Evolutionary conservation across 2,329 filamentous ascomycete genomes (phyloP), one percentile per base, ranked within the genome.

Genomic region (Microcera coccophila): DNA sequence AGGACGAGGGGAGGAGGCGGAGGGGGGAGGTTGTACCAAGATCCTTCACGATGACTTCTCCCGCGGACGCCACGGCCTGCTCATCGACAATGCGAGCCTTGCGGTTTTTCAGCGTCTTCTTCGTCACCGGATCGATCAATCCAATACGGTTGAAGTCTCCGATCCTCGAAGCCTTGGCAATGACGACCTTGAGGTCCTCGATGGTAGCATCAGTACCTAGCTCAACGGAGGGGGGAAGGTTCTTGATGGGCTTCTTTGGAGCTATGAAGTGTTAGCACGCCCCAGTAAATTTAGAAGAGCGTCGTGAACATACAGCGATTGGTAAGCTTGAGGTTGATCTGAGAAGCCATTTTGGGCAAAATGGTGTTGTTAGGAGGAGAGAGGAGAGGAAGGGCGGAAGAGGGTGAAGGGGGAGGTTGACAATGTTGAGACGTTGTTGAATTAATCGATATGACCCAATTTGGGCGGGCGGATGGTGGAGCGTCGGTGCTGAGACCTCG

Each of bases 11-110:
- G 36, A 37, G 20, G 10, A 16, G 33, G 15, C 33, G 28, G 15
- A 26, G n/a, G 15, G 18, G 21, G 12, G 34, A 24, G 5, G 26
- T 60, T 77, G 40, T 78, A 91, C 90, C 93, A 21, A 98, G 76
- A 64, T 98, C 91, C 72, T 98, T 97, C 51, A 97, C 87, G 55
- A 93, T 81, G 37, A 98, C 66, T 64, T 81, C 76, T 44, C 72
- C 71, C 11, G 68, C 62, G 24, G 69, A 64, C 38, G 70, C 58
- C 8, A 83, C 71, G 41, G 69, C 69, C 21, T 69, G 58, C 55
- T 76, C 72, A 44, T 76, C 66, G 22, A 61, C 61, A 26, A 84
- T 50, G 35, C 73, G 63, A 16, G 78, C 78, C 56, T 72, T 75
- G 52, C 79, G 75, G 65, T 84, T 73, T 66, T 82, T 83, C 53